A percentile compares a stretch with the other conserved stretches of the same genome.
Conservation (phyloP, 306 rosid genomes). For the Carpinus viminea region DNA sequence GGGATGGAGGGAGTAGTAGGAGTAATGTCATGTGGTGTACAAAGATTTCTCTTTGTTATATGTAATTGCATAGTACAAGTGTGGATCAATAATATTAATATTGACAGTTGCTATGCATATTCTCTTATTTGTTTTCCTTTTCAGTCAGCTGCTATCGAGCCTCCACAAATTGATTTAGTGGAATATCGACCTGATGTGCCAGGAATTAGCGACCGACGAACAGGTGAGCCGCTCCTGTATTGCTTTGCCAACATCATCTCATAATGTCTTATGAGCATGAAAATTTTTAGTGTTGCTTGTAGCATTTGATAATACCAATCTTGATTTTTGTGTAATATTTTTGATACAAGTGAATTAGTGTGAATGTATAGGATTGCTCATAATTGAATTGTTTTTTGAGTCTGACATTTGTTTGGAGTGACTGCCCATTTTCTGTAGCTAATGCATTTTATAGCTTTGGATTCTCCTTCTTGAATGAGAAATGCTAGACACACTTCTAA, state of each 20-base stretch:
- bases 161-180: conserved; percentile 33
- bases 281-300: background rate
- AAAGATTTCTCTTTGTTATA: background rate
- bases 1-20: no score
- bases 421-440: background rate
- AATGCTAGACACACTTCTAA: no score
- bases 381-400: background rate
- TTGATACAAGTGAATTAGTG: background rate
- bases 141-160: conserved; percentile 47
- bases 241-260: background rate
- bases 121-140: conserved; percentile 21
- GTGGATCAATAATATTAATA: background rate
- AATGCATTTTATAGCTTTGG: background rate
- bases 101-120: background rate
- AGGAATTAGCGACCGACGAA: conserved; percentile 69
- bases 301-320: background rate
- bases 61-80: background rate
- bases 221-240: conserved; percentile 44
- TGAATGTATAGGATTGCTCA: background rate
- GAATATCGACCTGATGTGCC: conserved; percentile 67
- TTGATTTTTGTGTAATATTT: background rate
- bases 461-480: background rate
- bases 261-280: background rate
- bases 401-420: background rate
- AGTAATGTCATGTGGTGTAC: background rate